Evolutionary conservation across 768 basidiomycete genomes (phyloP), one percentile per base, ranked within the genome.

Genomic region (Suillus occidentalis): DNA sequence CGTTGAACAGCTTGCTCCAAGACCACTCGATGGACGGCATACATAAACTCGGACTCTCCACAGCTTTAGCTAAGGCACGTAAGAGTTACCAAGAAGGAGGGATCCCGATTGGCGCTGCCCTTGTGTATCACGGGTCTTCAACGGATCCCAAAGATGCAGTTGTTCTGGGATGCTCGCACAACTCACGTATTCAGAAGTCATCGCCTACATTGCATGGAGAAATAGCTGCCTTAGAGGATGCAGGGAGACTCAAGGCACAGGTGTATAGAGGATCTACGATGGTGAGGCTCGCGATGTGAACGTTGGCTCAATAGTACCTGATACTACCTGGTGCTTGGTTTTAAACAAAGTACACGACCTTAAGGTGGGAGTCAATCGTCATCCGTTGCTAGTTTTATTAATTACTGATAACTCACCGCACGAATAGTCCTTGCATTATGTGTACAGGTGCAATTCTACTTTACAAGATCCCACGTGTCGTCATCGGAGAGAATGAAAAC

Each of bases 381-480:
- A 12, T 67, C 37, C 12, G 12, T 12, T 3, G 3, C 3, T 55
- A 13, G 20, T 10, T 56, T 20, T 34, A 28, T 18, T 2, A 39
- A 57, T n/a, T 22, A 13, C 47, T 40, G 20, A 34, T 31, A n/a
- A 59, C 50, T 39, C 22, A 25, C 34, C 39, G 43, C 39, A n/a
- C 31, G 45, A 18, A 69, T 31, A 85, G 85, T 52, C 89, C 89
- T 2, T 89, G 89, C 69, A 81, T 77, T 61, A 88, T 89, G 89
- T 89, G 89, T 69, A 81, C 83, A 1, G 88, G 87, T 9, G 83
- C 87, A 1, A 84, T 87, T 31, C 65, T 86, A n/a, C 77, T 89
- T 12, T 89, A 87, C 75, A 83, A 83, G 55, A 88, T 90, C 47
- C 85, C 85, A 6, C 81, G 88, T 7, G 83, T 89, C 9, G 87